phyloP scores from a whole-genome alignment of 148 eudicot genomes.

The Chenopodium album region DNA sequence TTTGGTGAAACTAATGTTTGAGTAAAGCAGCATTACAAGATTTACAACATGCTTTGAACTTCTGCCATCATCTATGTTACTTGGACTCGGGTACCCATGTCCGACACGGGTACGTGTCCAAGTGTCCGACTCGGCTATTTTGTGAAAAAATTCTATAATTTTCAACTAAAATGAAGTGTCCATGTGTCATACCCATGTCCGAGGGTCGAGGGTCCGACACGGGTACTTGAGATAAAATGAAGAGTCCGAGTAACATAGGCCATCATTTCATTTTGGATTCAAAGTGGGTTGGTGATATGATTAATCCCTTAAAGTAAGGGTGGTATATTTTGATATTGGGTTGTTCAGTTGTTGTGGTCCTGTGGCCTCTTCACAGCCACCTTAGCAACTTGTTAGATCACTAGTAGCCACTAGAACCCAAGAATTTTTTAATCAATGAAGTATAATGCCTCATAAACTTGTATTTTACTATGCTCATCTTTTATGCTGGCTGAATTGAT shows the following conservation, averaged over 20 bases:
- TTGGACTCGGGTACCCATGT: too few species aligned
- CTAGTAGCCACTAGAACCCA: neutral
- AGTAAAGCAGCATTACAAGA: neutral
- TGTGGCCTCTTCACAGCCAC: too few species aligned
- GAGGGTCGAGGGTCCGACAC: too few species aligned
- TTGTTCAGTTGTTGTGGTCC: too few species aligned
- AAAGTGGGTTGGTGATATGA: neutral
- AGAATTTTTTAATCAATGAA: neutral
- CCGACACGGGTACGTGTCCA: too few species aligned
- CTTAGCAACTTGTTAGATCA: too few species aligned
- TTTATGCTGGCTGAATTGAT: neutral
- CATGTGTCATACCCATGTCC: too few species aligned
- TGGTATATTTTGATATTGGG: neutral
- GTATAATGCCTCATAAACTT: neutral
- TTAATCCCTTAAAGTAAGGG: neutral
- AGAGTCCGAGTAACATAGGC: too few species aligned
- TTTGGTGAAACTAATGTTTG: neutral
- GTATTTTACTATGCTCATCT: neutral
- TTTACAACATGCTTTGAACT: neutral
- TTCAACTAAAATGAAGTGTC: too few species aligned
- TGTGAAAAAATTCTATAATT: too few species aligned
- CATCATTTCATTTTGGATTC: neutral
- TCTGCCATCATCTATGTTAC: conserved; percentile 1
- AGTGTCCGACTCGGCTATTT: too few species aligned
- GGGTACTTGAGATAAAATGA: too few species aligned